Conservation (phyloP, 139 green algal species). For the Micromonas pusilla region DNA sequence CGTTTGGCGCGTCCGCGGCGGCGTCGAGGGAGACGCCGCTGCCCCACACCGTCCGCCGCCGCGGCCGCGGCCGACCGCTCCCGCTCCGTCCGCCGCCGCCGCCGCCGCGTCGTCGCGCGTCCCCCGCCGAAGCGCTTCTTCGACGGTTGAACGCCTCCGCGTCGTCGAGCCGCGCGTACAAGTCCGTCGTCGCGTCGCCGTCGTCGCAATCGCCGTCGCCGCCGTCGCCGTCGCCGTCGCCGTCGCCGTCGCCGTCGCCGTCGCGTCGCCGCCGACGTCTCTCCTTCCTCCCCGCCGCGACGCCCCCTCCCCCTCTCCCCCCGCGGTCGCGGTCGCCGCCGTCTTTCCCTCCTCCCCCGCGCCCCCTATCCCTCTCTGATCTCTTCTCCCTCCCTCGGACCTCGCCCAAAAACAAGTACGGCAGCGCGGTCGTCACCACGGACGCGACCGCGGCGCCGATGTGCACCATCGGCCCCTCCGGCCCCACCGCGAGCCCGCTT, state of each 20-base stretch:
- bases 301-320: no score
- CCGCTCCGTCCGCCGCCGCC: background rate
- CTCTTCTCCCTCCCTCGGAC: no score
- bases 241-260: background rate
- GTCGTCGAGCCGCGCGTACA: background rate
- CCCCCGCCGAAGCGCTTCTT: background rate
- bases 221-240: background rate
- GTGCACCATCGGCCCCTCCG: slow-evolving; percentile 83
- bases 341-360: no score
- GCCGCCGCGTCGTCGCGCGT: background rate
- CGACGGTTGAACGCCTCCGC: background rate
- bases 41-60: no score
- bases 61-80: background rate
- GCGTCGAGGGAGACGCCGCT: background rate
- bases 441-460: slow-evolving; percentile 74
- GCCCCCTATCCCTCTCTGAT: no score
- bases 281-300: no score
- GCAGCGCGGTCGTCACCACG: background rate
- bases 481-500: slow-evolving; percentile 48
- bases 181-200: background rate
- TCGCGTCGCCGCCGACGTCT: no score
- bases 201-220: background rate
- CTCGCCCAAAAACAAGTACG: background rate
- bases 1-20: no score
- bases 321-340: no score